Conservation (phyloP, 768 basidiomycete genomes). For the Mycena sanguinolenta region DNA sequence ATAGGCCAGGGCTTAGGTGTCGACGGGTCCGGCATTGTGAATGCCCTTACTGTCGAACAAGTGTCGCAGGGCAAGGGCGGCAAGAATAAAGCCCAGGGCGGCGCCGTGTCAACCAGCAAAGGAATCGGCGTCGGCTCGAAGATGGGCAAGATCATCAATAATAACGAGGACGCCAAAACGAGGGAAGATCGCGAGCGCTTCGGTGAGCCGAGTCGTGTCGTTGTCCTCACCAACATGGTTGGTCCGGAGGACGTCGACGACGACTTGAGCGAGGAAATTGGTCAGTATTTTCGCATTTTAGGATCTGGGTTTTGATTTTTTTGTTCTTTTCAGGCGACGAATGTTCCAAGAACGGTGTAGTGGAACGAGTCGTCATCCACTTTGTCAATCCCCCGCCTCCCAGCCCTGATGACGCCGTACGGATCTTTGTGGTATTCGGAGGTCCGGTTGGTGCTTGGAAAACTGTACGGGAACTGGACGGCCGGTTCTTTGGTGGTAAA, state of each 20-base stretch:
- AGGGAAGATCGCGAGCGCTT: constrained; percentile 85
- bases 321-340: constrained; percentile 80
- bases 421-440: constrained; percentile 92
- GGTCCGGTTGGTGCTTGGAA: constrained; percentile 97
- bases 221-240: constrained; percentile 93
- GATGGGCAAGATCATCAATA: constrained; percentile 92
- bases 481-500: constrained; percentile 91
- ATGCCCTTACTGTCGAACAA: constrained; percentile 89
- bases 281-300: constrained; percentile 54
- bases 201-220: constrained; percentile 91
- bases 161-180: constrained; percentile 85
- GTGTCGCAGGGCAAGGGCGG: constrained; percentile 56
- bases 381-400: constrained; percentile 74
- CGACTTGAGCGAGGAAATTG: constrained; percentile 90
- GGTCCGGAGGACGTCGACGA: constrained; percentile 86
- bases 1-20: constrained; percentile 92
- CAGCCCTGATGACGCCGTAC: constrained; percentile 84
- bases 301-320: constrained; percentile 5
- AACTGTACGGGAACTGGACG: constrained; percentile 93
- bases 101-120: constrained; percentile 49
- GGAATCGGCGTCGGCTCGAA: constrained; percentile 66
- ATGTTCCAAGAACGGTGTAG: constrained; percentile 91
- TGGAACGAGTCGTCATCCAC: constrained; percentile 92
- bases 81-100: constrained; percentile 52
- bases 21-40: constrained; percentile 87